phyloP scores from a whole-genome alignment of 2,329 filamentous ascomycete species.

The Penicillium sp. region DNA sequence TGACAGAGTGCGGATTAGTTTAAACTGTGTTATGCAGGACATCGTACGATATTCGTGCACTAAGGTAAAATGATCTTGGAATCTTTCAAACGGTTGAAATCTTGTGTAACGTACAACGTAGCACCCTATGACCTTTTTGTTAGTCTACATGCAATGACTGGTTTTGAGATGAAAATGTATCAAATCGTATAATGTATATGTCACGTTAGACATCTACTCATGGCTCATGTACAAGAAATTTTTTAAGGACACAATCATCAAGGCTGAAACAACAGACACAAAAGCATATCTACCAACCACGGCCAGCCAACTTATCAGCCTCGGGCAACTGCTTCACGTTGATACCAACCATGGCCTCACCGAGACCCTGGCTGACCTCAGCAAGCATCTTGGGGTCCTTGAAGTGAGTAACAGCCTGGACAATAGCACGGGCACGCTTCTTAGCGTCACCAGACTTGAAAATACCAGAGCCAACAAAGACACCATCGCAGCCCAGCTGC shows the following conservation, averaged over 20 bases:
- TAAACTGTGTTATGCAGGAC: too few relatives aligned
- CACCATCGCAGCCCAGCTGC: conserved; percentile 96
- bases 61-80: too few relatives aligned
- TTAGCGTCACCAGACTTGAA: conserved; percentile 94
- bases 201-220: conserved; percentile 17
- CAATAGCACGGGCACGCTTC: conserved; percentile 89
- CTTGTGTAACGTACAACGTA: too few relatives aligned
- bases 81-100: too few relatives aligned
- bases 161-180: neutral
- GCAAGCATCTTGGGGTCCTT: conserved; percentile 81
- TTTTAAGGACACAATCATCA: conserved; percentile 11
- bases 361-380: conserved; percentile 80
- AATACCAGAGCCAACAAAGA: conserved; percentile 95
- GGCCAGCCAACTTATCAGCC: conserved; percentile 75
- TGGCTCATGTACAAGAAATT: conserved; percentile 23
- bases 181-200: conserved; percentile 6
- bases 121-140: too few relatives aligned
- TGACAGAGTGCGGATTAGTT: too few relatives aligned
- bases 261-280: conserved; percentile 8
- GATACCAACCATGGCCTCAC: conserved; percentile 98
- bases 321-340: conserved; percentile 77
- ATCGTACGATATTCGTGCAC: too few relatives aligned
- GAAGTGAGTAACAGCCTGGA: conserved; percentile 89
- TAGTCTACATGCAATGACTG: neutral
- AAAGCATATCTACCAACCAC: conserved; percentile 69